Evolutionary conservation across 345 rosid genomes (phyloP).

Genomic region (Erucastrum elatum): DNA sequence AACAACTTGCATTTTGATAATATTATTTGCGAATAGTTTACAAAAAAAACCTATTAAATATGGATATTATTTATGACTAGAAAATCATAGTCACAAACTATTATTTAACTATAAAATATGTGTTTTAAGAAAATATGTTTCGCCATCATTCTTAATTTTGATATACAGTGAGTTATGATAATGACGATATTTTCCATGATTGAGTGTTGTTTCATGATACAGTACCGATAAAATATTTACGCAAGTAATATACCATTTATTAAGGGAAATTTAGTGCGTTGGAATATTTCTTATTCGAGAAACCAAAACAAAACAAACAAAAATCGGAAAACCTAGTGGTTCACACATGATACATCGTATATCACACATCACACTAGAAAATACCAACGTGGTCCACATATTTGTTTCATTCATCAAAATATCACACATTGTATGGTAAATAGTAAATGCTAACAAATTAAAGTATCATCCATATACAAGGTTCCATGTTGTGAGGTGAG

Average conservation of each 20-base stretch:
- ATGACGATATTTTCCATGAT: background rate
- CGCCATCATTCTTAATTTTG: background rate
- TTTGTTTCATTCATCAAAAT: background rate
- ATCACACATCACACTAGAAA: slow-evolving; percentile 7
- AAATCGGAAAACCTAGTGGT: slow-evolving; percentile 23
- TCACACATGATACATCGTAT: background rate
- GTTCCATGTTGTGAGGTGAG: slow-evolving; percentile 50
- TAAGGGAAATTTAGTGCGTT: slow-evolving; percentile 18
- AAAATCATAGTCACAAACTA: background rate
- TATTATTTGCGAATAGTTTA: background rate
- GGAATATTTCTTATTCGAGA: slow-evolving; percentile 38
- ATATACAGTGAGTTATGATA: background rate
- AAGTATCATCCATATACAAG: slow-evolving; percentile 38
- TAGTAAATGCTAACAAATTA: background rate
- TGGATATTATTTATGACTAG: background rate
- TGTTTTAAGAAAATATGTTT: background rate
- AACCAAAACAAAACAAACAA: slow-evolving; percentile 9
- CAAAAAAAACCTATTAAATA: background rate
- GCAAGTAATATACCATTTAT: slow-evolving; percentile 22
- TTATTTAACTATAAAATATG: too few species aligned
- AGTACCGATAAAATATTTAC: background rate
- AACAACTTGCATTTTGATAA: background rate
- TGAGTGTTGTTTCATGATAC: background rate
- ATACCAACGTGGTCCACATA: slow-evolving; percentile 22
- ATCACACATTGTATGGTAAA: background rate